Conservation (phyloP, 1,284 basidiomycete species). For the Apiotrichum gamsii region DNA sequence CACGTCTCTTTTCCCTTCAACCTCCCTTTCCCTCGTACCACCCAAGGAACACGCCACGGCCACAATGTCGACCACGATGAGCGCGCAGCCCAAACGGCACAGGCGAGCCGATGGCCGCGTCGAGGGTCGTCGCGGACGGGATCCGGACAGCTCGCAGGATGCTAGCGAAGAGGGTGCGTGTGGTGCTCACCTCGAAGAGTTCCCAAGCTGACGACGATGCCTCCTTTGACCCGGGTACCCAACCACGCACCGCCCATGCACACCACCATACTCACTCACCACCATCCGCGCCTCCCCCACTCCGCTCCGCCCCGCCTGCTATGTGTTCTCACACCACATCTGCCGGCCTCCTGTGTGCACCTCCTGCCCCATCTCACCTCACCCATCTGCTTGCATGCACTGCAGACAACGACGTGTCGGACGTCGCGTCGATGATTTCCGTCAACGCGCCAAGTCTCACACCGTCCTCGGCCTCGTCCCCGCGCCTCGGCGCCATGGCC, state of each 20-base stretch:
- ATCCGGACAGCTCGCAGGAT: slow-evolving; percentile 35
- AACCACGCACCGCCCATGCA: not conserved
- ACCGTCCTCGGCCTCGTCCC: slow-evolving; percentile 16
- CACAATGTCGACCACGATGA: slow-evolving; percentile 3
- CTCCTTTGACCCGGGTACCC: not conserved
- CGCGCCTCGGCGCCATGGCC: slow-evolving; percentile 4
- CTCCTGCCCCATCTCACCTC: no score
- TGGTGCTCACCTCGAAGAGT: no score
- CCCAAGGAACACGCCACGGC: no score
- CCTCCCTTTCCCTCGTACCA: not conserved
- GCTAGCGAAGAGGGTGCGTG: slow-evolving; percentile 45
- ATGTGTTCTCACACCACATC: no score
- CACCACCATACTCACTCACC: not conserved
- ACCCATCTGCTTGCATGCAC: not conserved
- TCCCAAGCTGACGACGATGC: not conserved
- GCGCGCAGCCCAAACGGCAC: slow-evolving; percentile 10
- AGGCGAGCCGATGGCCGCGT: slow-evolving; percentile 11
- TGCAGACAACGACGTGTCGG: slow-evolving; percentile 42
- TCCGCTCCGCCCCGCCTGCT: no score
- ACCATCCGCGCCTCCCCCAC: not conserved
- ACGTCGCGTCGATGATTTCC: slow-evolving; percentile 41
- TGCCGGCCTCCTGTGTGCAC: no score
- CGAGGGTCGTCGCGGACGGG: slow-evolving; percentile 10
- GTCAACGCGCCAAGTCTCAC: slow-evolving; percentile 22
- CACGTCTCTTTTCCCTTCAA: no score